Percentiles rank a stretch among this genome's conserved stretches.
These are phyloP conservation scores for Letharia columbiana DNA, from an alignment of 495 filamentous ascomycete species.

Conservation along the genomic window DNA sequence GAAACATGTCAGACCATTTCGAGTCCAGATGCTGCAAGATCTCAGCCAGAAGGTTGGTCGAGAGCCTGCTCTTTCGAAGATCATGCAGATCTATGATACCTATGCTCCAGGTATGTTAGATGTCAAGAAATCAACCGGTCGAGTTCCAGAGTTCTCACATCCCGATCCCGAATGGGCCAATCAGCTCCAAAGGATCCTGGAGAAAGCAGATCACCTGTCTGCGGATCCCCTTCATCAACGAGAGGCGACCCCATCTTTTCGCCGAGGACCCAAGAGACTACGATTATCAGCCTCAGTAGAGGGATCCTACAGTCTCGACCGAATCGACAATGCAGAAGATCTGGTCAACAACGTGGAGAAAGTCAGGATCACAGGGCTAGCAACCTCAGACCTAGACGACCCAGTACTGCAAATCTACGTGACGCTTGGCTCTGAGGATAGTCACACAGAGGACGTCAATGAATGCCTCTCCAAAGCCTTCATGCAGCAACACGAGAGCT, in stretches of 20 bases:
- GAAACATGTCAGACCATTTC: conserved; percentile 79
- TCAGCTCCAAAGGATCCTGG: conserved; percentile 50
- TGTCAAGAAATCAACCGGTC: not conserved
- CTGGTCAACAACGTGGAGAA: conserved; percentile 70
- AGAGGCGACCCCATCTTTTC: conserved; percentile 39
- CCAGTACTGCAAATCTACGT: conserved; percentile 71
- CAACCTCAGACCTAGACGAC: conserved; percentile 58
- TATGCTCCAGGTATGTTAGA: conserved; percentile 62
- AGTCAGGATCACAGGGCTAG: conserved; percentile 33
- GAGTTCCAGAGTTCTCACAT: conserved; percentile 38
- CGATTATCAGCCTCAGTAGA: conserved; percentile 33
- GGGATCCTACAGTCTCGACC: conserved; percentile 64
- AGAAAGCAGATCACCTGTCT: conserved; percentile 22
- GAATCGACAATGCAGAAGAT: conserved; percentile 61
- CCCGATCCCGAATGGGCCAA: conserved; percentile 71
- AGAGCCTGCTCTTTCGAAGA: conserved; percentile 66
- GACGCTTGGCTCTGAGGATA: conserved; percentile 51
- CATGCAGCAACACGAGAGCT: conserved; percentile 47
- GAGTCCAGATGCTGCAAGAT: conserved; percentile 67
- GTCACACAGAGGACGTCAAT: conserved; percentile 47
- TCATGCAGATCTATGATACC: conserved; percentile 78
- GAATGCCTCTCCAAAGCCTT: conserved; percentile 59
- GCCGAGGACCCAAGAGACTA: conserved; percentile 40
- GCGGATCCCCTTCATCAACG: conserved; percentile 22
- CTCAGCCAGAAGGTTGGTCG: conserved; percentile 54